phyloP scores from a whole-genome alignment of 1,139 yeast genomes.

The Kodamaea derodonti region DNA sequence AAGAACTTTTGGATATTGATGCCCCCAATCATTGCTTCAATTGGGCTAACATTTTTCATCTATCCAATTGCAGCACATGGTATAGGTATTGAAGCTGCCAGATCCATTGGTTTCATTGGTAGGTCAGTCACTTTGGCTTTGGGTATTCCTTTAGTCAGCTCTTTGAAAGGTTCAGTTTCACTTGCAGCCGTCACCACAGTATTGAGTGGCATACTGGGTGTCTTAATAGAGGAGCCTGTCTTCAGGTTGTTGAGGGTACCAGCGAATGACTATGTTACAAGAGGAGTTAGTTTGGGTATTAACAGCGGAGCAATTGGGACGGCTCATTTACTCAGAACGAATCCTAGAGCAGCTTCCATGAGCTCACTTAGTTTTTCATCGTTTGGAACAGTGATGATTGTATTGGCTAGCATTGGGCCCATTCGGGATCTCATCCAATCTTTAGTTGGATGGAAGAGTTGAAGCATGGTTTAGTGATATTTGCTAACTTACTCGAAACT shows the following conservation, averaged over 20 bases:
- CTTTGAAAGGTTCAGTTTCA: conserved; percentile 65
- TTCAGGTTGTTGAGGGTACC: conserved; percentile 48
- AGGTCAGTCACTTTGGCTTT: conserved; percentile 79
- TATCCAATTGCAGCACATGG: conserved; percentile 68
- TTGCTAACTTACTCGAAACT: no score
- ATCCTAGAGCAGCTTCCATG: conserved; percentile 80
- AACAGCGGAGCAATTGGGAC: conserved; percentile 83
- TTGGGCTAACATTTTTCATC: conserved; percentile 56
- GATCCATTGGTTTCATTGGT: conserved; percentile 74
- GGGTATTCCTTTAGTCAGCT: conserved; percentile 66
- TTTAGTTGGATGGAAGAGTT: conserved; percentile 27
- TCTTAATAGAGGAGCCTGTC: conserved; percentile 55
- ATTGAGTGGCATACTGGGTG: conserved; percentile 74
- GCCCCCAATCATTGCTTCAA: conserved; percentile 57
- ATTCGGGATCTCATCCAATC: conserved; percentile 25
- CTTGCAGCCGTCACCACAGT: conserved; percentile 80
- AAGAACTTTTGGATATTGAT: conserved; percentile 55
- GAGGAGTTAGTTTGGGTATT: conserved; percentile 74
- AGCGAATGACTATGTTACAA: conserved; percentile 64
- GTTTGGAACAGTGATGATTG: conserved; percentile 71
- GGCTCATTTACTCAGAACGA: conserved; percentile 63
- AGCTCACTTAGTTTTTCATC: conserved; percentile 67
- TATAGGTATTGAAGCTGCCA: conserved; percentile 55
- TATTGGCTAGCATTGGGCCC: conserved; percentile 55
- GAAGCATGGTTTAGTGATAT: no score